Conservation (phyloP, 495 filamentous ascomycete genomes). For the Hyaloscypha hepaticicola region DNA sequence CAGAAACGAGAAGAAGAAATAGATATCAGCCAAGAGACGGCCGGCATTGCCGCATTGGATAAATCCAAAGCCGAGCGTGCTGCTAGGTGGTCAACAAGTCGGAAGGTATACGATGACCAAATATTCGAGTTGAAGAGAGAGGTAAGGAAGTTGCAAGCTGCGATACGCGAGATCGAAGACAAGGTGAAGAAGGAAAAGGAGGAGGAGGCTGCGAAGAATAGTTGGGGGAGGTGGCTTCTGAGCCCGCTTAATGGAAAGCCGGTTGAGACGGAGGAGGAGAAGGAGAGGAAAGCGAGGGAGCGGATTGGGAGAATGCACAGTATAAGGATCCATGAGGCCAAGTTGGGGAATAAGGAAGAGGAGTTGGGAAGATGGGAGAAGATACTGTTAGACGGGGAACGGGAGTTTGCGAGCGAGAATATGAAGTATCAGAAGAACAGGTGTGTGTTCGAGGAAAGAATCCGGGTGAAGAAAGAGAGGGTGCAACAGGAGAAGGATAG, state of each 20-base stretch:
- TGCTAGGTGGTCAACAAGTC: conserved; percentile 31
- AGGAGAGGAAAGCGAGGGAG: conserved; percentile 32
- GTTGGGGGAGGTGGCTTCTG: conserved; percentile 36
- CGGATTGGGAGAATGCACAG: conserved; percentile 35
- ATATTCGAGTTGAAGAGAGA: conserved; percentile 32
- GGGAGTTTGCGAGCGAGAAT: conserved; percentile 23
- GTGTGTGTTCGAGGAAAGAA: conserved; percentile 9
- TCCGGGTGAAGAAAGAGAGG: conserved; percentile 16
- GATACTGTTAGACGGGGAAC: conserved; percentile 19
- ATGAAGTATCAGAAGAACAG: conserved; percentile 21
- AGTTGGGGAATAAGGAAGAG: conserved; percentile 33
- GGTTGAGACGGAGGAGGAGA: conserved; percentile 35
- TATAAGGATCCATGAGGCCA: conserved; percentile 34
- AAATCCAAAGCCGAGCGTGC: conserved; percentile 34
- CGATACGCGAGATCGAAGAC: conserved; percentile 28
- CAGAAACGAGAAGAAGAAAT: background rate
- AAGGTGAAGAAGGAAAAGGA: conserved; percentile 25
- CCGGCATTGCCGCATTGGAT: conserved; percentile 32
- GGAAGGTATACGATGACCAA: conserved; percentile 28
- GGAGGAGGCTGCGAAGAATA: conserved; percentile 33
- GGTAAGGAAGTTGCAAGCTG: conserved; percentile 28
- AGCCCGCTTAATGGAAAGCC: conserved; percentile 30
- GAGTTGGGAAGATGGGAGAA: conserved; percentile 27
- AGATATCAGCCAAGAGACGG: conserved; percentile 23
- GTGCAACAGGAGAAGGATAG: conserved; percentile 22